A percentile compares a stretch with the other conserved stretches of the same genome.
phyloP scores from a whole-genome alignment of 2,329 filamentous ascomycete species.

The Beauveria sp. region DNA sequence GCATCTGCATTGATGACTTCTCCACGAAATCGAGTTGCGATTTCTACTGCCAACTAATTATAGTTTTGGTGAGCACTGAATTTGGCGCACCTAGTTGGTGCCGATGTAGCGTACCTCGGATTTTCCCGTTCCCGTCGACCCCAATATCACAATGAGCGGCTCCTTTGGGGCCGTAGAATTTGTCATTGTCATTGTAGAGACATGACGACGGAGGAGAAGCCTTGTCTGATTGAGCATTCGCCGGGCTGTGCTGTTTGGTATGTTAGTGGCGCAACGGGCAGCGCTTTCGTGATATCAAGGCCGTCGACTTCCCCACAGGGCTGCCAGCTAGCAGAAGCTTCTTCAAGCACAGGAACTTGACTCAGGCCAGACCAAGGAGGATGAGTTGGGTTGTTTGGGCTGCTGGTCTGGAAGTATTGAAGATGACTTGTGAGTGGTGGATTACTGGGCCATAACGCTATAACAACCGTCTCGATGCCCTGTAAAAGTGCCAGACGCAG shows the following conservation, averaged over 20 bases:
- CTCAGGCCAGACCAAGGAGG: neutral
- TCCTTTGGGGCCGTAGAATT: constrained; percentile 30
- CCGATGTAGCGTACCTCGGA: constrained; percentile 58
- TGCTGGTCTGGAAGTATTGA: neutral
- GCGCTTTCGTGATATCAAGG: neutral
- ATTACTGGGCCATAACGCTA: neutral
- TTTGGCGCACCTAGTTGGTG: neutral
- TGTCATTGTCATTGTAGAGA: constrained; percentile 31
- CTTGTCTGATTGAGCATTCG: constrained; percentile 7
- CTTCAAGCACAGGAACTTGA: neutral
- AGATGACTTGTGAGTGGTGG: neutral
- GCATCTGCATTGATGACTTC: constrained; percentile 97
- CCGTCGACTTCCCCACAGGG: neutral
- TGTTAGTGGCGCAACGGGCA: neutral
- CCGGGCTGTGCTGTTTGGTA: neutral
- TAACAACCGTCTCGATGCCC: neutral
- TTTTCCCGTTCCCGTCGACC: constrained; percentile 89
- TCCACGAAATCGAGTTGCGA: constrained; percentile 76
- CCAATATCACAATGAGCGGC: constrained; percentile 74
- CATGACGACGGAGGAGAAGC: constrained; percentile 24
- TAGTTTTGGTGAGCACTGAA: neutral
- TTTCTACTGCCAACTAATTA: constrained; percentile 73
- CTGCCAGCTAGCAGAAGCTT: neutral
- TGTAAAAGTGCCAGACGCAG: neutral
- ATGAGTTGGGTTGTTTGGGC: neutral